Evolutionary conservation across 345 rosid genomes (phyloP).

Genomic region (Eucalyptus camaldulensis): DNA sequence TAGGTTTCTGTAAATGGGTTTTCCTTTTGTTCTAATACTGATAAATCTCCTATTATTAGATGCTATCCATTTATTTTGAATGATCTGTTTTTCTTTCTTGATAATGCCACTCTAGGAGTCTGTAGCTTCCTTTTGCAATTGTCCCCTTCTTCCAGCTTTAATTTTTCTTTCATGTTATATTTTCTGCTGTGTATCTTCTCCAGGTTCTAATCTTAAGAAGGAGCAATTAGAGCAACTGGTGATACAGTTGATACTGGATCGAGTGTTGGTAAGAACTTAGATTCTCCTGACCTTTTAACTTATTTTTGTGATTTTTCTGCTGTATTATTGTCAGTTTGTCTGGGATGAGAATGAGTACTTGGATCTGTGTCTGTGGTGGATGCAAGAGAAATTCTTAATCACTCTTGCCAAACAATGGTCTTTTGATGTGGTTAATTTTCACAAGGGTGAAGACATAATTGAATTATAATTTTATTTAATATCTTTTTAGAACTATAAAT

Average conservation of each 20-base stretch:
- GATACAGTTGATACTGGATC: constrained; percentile 53
- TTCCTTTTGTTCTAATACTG: background rate
- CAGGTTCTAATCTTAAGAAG: constrained; percentile 59
- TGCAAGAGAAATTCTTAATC: background rate
- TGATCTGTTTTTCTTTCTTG: background rate
- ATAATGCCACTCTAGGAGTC: background rate
- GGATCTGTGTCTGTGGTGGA: background rate
- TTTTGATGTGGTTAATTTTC: background rate
- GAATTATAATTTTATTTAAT: background rate
- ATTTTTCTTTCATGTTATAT: background rate
- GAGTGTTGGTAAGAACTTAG: constrained; percentile 50
- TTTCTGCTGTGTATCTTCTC: background rate
- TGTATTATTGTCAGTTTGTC: background rate
- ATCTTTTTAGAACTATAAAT: background rate
- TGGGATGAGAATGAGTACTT: background rate
- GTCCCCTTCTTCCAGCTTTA: background rate
- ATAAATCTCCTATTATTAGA: background rate
- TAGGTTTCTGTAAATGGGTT: background rate
- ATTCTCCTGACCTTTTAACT: background rate
- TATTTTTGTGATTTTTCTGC: background rate
- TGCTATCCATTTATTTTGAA: background rate
- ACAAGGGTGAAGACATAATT: background rate
- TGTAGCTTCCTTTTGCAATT: background rate
- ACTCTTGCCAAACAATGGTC: background rate
- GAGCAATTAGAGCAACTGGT: constrained; percentile 74